Base-by-base conservation (phyloP, 2,329 filamentous ascomycete genomes). In the Bipolaris zeicola region DNA sequence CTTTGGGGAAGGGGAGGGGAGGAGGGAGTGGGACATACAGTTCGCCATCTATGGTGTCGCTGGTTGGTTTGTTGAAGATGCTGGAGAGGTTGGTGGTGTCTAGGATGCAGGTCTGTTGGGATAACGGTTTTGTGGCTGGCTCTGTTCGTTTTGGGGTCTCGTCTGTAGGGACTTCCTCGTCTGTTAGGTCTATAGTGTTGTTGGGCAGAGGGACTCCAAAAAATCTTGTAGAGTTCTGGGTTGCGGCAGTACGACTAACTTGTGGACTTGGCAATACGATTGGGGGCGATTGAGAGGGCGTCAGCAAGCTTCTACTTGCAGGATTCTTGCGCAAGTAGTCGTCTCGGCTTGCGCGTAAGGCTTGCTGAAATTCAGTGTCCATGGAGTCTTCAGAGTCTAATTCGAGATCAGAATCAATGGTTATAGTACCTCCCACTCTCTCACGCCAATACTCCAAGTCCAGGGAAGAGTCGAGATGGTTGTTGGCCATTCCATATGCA, bases 41-140 rank as follows among this genome's bases (percentile, higher is more conserved):
- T 2, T 66, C 60, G 4, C 53, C 61, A n/a, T 69, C 63, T 2
- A 70, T 41, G 1, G 58, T 39, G 28, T 67, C 64, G 3, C 31
- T 65, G 3, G 26, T 51, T 8, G 58, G 51, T n/a, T 50, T 31
- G 20, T 18, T 16, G 6, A 41, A 48, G 24, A 16, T n/a, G 31
- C 50, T 45, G 18, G 24, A 28, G 2, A 63, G 13, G 7, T 43
- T n/a, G n/a, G 33, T 11, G 6, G 18, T 7, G 13, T 57, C 55
- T 10, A 57, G 13, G 1, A 54, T 34, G 6, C 24, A 39, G 1
- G 6, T 0, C 6, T 34, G 43, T 7, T 20, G 22, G 10, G 33
- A 43, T 1, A 20, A 7, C 11, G 22, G 18, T n/a, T 13, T 26
- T 6, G 20, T 16, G 6, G 5, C n/a, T 10, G 37, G n/a, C 18